These are phyloP conservation scores for Paraglomus brasilianum DNA, from an alignment of 192 early-diverging fungal species.

Conservation along the genomic window DNA sequence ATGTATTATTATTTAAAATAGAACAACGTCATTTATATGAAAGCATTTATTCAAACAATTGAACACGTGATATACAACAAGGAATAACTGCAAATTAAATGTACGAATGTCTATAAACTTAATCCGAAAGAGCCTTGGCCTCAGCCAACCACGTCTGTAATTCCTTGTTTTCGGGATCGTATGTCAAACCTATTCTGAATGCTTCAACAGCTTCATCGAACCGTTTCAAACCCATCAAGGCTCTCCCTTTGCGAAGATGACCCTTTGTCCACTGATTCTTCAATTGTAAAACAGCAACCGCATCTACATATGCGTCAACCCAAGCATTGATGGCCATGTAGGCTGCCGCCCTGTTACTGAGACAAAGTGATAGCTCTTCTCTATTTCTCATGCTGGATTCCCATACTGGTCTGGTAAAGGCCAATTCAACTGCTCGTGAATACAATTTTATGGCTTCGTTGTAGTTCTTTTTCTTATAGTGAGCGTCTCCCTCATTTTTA, in stretches of 20 bases:
- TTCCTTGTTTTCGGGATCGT: slow-evolving; percentile 72
- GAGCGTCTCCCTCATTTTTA: slow-evolving; percentile 81
- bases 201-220: slow-evolving; percentile 78
- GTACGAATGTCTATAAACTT: no score
- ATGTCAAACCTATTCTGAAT: slow-evolving; percentile 73
- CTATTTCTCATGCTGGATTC: slow-evolving; percentile 62
- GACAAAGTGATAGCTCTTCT: slow-evolving; percentile 63
- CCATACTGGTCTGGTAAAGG: slow-evolving; percentile 71
- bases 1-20: no score
- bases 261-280: slow-evolving; percentile 74
- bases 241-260: slow-evolving; percentile 78
- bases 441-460: slow-evolving; percentile 83
- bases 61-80: no score
- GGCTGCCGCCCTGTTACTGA: slow-evolving; percentile 68
- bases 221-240: slow-evolving; percentile 78
- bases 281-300: slow-evolving; percentile 64
- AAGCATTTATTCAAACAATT: no score
- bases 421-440: slow-evolving; percentile 82
- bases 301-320: slow-evolving; percentile 70
- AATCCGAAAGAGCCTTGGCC: slow-evolving; percentile 40
- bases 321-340: slow-evolving; percentile 61
- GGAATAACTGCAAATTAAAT: no score
- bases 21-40: no score
- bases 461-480: slow-evolving; percentile 79
- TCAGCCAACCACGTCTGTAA: slow-evolving; percentile 76